phyloP scores from a whole-genome alignment of 768 basidiomycete species.

The Porphyrellus cyaneotinctus region DNA sequence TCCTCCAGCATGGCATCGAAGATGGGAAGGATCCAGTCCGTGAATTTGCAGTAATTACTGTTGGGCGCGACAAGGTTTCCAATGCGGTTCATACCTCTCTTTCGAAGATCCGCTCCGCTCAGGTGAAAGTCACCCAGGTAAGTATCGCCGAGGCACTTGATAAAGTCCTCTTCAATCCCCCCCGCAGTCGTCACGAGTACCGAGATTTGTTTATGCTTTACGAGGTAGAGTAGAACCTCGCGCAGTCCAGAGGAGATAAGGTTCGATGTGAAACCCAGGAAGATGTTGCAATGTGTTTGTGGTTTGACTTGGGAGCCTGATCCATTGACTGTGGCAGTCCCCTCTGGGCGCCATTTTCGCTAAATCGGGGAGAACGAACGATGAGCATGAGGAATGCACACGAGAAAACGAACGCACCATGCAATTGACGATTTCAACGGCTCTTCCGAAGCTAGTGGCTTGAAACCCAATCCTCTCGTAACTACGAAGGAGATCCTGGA shows the following conservation, averaged over 20 bases:
- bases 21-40: conserved; percentile 84
- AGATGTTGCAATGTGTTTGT: conserved; percentile 77
- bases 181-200: conserved; percentile 96
- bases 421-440: conserved; percentile 85
- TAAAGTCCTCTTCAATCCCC: conserved; percentile 48
- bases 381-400: neutral
- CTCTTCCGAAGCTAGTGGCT: conserved; percentile 86
- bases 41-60: neutral
- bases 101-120: neutral
- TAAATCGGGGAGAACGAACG: conserved; percentile 28
- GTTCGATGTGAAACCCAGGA: conserved; percentile 98
- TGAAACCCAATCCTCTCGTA: conserved; percentile 96
- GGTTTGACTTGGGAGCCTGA: conserved; percentile 57
- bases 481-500: conserved; percentile 66
- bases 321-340: conserved; percentile 67
- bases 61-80: neutral
- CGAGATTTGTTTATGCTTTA: conserved; percentile 86
- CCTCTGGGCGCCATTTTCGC: conserved; percentile 87
- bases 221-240: conserved; percentile 87
- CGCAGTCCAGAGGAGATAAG: conserved; percentile 96
- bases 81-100: neutral
- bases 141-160: neutral
- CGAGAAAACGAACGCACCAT: conserved; percentile 56
- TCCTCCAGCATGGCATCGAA: conserved; percentile 87
- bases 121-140: neutral